Percentiles rank a stretch among this genome's conserved stretches.
phyloP scores from a whole-genome alignment of 495 filamentous ascomycete species.

The Sabuloglossum arenarium region DNA sequence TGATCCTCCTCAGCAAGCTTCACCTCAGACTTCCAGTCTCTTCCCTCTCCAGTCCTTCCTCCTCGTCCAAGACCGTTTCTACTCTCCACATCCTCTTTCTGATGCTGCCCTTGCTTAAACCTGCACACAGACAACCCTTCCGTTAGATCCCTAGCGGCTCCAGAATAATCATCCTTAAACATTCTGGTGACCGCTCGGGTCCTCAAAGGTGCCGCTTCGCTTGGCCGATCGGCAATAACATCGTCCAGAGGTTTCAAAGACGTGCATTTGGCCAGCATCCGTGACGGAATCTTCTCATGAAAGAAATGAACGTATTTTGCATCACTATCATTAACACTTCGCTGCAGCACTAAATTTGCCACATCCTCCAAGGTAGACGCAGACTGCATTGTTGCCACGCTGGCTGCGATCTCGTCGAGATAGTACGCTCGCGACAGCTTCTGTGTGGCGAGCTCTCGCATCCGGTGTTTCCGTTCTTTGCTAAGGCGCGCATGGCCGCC shows the following conservation, averaged over 20 bases:
- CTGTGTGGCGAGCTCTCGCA: slow-evolving; percentile 56
- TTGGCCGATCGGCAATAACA: slow-evolving; percentile 37
- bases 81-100: neutral
- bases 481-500: slow-evolving; percentile 45
- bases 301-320: slow-evolving; percentile 76
- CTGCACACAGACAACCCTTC: slow-evolving; percentile 37
- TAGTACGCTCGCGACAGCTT: slow-evolving; percentile 56
- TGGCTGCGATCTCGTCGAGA: slow-evolving; percentile 60
- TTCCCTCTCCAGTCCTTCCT: slow-evolving; percentile 8
- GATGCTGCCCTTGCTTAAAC: slow-evolving; percentile 22
- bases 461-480: slow-evolving; percentile 47
- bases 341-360: slow-evolving; percentile 46
- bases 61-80: slow-evolving; percentile 1
- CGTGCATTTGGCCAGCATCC: slow-evolving; percentile 55
- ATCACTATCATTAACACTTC: slow-evolving; percentile 38
- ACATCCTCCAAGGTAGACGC: slow-evolving; percentile 62
- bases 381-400: slow-evolving; percentile 65
- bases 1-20: slow-evolving; percentile 47
- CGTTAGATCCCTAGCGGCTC: slow-evolving; percentile 46
- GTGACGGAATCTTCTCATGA: slow-evolving; percentile 65
- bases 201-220: slow-evolving; percentile 41
- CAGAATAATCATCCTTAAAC: slow-evolving; percentile 52
- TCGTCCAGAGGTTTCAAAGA: slow-evolving; percentile 40
- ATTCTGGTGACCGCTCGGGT: slow-evolving; percentile 52
- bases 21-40: slow-evolving; percentile 26